Percentiles rank a stretch among this genome's conserved stretches.
These are phyloP conservation scores for Coriaria nepalensis DNA, from an alignment of 306 rosid genomes.

Conservation along the genomic window DNA sequence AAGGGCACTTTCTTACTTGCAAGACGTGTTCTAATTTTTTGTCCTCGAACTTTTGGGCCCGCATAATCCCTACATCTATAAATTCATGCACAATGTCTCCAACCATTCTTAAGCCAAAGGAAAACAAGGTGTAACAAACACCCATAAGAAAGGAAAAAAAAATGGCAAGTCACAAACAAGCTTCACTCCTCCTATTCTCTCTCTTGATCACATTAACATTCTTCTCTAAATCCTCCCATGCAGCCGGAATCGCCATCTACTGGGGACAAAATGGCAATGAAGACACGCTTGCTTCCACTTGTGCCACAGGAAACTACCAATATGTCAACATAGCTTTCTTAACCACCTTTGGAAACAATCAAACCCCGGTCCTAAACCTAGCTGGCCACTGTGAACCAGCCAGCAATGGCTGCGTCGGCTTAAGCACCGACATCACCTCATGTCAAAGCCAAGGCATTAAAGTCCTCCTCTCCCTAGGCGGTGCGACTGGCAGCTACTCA, in stretches of 20 bases:
- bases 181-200: no score
- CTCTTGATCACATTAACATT: no score
- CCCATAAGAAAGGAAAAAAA: no score
- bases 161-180: no score
- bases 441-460: conserved; percentile 36
- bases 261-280: conserved; percentile 46
- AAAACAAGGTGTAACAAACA: no score
- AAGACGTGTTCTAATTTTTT: no score
- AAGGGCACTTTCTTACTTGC: no score
- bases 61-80: no score
- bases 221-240: conserved; percentile 5
- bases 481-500: conserved; percentile 24
- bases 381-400: conserved; percentile 33
- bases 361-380: conserved; percentile 26
- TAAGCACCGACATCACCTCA: conserved; percentile 19
- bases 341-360: conserved; percentile 30
- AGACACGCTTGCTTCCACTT: conserved; percentile 37
- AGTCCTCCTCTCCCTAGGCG: conserved; percentile 59
- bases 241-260: conserved; percentile 37
- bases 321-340: conserved; percentile 55
- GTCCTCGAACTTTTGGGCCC: no score
- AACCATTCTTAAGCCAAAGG: no score
- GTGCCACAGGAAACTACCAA: conserved; percentile 44
- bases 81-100: no score
- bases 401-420: conserved; percentile 15